These are phyloP conservation scores for Blastomyces percursus DNA, from an alignment of 2,329 filamentous ascomycete species.

Conservation along the genomic window DNA sequence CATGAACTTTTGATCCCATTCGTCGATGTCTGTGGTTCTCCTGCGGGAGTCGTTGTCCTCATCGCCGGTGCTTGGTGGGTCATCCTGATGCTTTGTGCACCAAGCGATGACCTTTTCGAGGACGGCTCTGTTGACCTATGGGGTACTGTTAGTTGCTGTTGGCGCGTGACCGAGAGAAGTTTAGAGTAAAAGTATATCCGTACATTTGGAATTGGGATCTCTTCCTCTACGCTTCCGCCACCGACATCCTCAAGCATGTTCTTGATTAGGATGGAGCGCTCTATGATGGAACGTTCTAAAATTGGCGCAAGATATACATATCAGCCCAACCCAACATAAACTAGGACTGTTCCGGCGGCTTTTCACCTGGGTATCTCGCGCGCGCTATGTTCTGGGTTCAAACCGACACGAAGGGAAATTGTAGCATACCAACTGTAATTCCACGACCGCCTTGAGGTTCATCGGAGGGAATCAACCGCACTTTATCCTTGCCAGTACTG, in stretches of 20 bases:
- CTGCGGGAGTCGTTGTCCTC: slow-evolving; percentile 91
- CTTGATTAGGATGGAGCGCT: slow-evolving; percentile 92
- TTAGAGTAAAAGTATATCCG: not conserved
- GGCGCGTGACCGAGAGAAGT: not conserved
- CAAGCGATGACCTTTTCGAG: slow-evolving; percentile 95
- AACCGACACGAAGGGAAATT: not conserved
- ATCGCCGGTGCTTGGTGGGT: slow-evolving; percentile 69
- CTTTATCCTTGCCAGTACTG: not conserved
- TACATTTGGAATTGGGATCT: slow-evolving; percentile 59
- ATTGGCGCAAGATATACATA: not conserved
- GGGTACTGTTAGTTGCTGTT: slow-evolving; percentile 1
- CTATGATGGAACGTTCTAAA: slow-evolving; percentile 68
- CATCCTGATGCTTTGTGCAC: slow-evolving; percentile 89
- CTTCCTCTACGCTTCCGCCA: slow-evolving; percentile 40
- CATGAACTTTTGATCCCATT: slow-evolving; percentile 99
- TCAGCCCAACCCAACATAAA: not conserved
- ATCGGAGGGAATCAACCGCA: not conserved
- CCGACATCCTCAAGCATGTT: slow-evolving; percentile 95
- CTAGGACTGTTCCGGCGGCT: not conserved
- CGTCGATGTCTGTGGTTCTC: slow-evolving; percentile 97
- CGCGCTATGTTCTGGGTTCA: not conserved
- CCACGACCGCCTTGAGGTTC: not conserved
- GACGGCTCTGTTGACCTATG: slow-evolving; percentile 78
- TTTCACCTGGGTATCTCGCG: not conserved
- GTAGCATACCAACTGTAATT: not conserved